Base-by-base conservation (phyloP, 345 rosid species). In the Murraya koenigii region DNA sequence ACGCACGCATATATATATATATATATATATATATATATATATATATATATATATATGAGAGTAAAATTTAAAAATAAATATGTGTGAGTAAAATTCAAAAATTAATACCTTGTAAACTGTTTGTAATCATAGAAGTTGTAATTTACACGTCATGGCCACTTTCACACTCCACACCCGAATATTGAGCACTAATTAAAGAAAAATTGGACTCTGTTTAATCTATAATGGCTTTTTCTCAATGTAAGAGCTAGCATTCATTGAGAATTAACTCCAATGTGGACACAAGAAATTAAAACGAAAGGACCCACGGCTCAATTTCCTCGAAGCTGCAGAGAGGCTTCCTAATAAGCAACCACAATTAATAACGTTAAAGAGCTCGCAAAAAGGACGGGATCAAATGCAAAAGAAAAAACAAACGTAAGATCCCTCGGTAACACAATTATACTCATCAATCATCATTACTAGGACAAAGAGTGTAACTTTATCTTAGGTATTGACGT, bases 251-350 rank as follows among this genome's bases (percentile, higher is more conserved):
- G 68, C 68, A 33, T 0, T 8, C 69, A 33, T 20, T 8, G 20
- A 62, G 38, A 30, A 15, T 7, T 4, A 35, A 15, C 6, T 14
- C 17, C 44, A 30, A 70, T 19, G 26, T 19, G 39, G 74, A 30
- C 44, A 73, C 30, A 17, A 6, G 23, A 59, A 30, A 0, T 32
- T 28, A 22, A 30, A 64, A 1, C n/a, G 20, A 44, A 60, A 33
- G 81, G 79, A 63, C 81, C 83, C 83, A 69, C 73, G 7, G 41
- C 74, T 32, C 32, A 77, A 52, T 77, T 83, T 80, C 83, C 33
- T 52, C 61, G 86, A 80, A 80, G 81, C 30, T 80, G 79, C 83
- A 22, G 11, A 35, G 83, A 77, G 68, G 55, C 49, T 69, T 80
- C 36, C 67, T 11, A 49, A 30, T 63, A 6, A 41, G 58, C 65